A percentile compares a stretch with the other conserved stretches of the same genome.
These are phyloP conservation scores for Colletotrichum sp. DNA, from an alignment of 2,329 filamentous ascomycete species.

Conservation along the genomic window DNA sequence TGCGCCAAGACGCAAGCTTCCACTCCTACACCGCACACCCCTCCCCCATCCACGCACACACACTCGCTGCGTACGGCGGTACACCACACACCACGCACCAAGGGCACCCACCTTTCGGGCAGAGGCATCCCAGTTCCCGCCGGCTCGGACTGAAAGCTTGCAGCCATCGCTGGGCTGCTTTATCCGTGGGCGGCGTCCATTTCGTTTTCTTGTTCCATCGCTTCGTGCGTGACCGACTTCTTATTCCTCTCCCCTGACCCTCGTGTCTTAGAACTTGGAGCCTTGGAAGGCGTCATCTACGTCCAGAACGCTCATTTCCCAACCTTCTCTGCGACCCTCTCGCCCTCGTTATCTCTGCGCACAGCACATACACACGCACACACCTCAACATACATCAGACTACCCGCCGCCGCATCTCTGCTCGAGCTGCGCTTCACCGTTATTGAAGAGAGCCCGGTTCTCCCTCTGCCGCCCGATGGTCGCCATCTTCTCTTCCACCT, in stretches of 20 bases:
- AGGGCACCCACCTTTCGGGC: conserved; percentile 11
- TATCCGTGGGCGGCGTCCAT: conserved; percentile 11
- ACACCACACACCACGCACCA: conserved; percentile 1
- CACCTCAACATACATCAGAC: background rate
- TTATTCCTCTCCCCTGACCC: conserved; percentile 5
- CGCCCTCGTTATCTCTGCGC: background rate
- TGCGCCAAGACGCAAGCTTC: conserved; percentile 19
- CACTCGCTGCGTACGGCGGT: background rate
- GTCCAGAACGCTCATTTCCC: background rate
- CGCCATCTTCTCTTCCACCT: background rate
- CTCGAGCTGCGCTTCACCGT: background rate
- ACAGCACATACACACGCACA: background rate
- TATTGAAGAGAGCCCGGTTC: background rate
- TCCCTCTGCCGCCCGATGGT: conserved; percentile 3
- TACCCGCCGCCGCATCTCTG: background rate
- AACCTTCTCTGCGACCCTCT: background rate
- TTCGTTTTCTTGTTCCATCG: background rate
- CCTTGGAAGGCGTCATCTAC: conserved; percentile 6
- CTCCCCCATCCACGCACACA: background rate
- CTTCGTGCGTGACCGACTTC: conserved; percentile 21
- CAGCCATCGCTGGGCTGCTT: conserved; percentile 11
- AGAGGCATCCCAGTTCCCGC: conserved; percentile 19
- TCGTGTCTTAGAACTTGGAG: conserved; percentile 9
- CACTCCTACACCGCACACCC: conserved; percentile 7
- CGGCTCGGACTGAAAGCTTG: conserved; percentile 11